These are phyloP conservation scores for Pilaira anomala DNA, from an alignment of 192 early-diverging fungal species.

Conservation along the genomic window DNA sequence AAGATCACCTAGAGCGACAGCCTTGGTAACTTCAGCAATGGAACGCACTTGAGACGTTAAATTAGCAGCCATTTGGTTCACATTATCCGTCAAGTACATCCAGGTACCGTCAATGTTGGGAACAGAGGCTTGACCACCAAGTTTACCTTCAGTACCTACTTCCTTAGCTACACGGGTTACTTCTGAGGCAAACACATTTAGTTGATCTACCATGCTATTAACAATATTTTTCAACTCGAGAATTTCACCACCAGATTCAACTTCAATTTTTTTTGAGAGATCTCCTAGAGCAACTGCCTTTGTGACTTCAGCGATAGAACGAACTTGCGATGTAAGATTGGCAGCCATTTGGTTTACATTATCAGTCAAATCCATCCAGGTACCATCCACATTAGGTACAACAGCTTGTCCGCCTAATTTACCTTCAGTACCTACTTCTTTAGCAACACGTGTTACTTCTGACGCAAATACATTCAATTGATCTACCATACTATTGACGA, in stretches of 20 bases:
- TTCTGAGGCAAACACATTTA: constrained; percentile 60
- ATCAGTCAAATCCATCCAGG: constrained; percentile 58
- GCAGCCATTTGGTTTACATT: constrained; percentile 62
- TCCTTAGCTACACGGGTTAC: constrained; percentile 61
- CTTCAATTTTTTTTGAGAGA: constrained; percentile 48
- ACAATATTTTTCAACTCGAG: constrained; percentile 59
- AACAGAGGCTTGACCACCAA: constrained; percentile 75
- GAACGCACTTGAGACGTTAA: constrained; percentile 57
- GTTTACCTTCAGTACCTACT: constrained; percentile 70
- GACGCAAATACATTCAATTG: constrained; percentile 49
- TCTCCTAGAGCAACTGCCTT: constrained; percentile 55
- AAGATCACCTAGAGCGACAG: constrained; percentile 53
- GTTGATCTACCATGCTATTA: constrained; percentile 62
- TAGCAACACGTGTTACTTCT: constrained; percentile 65
- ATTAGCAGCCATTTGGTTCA: constrained; percentile 63
- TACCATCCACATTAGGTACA: constrained; percentile 51
- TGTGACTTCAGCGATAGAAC: constrained; percentile 55
- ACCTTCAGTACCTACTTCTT: constrained; percentile 69
- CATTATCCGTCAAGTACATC: constrained; percentile 73
- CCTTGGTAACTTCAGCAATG: constrained; percentile 52
- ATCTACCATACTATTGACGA: constrained; percentile 64
- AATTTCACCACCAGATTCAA: constrained; percentile 54
- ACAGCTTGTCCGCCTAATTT: constrained; percentile 61
- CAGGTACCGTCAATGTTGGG: constrained; percentile 69
- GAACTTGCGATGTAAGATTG: constrained; percentile 53